Evolutionary conservation across 73 alveolate species (phyloP), one percentile per base, ranked within the genome.

Genomic region (Breviolum minutum): DNA sequence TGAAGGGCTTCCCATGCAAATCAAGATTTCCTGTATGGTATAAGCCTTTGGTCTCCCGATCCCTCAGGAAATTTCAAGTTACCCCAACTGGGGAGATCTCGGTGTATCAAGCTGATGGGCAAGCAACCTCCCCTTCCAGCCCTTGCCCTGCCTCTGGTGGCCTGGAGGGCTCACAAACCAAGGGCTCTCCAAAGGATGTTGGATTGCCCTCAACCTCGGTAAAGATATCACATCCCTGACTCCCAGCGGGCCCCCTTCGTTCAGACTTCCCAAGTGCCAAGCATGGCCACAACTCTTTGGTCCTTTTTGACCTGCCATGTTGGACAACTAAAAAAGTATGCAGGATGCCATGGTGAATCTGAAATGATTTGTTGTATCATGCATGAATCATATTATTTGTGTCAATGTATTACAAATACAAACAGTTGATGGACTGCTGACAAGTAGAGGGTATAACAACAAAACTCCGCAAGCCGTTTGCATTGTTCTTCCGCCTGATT

Each of bases 161-260:
- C 11, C 63, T 63, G 63, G 63, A 61, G 20, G 94, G 94, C 70
- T 62, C 94, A 62, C 94, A 85, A n/a, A 85, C 79, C 94, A 85
- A 26, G 94, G 94, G 94, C 79, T 85, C 94, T 0, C 94, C 94
- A 14, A 85, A 85, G 94, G 80, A 62, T 76, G 63, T 85, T 29
- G 92, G 92, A 17, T 85, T 27, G 20, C 27, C 40, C 20, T 54
- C 63, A 6, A 10, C 94, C 94, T 85, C 29, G 63, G 29, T n/a
- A 30, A 81, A 16, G 63, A 1, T n/a, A 27, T 30, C 63, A n/a
- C 8, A 63, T 77, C 14, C 24, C 22, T 77, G 63, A 9, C 16
- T n/a, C 63, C 26, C 22, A 30, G 16, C 11, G 74, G 24, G 17
- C 17, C 74, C 17, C 74, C 74, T 11, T 13, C 74, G 11, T 17